Evolutionary conservation across 1,284 basidiomycete species (phyloP).

Genomic region (Sanghuangporus baumii): DNA sequence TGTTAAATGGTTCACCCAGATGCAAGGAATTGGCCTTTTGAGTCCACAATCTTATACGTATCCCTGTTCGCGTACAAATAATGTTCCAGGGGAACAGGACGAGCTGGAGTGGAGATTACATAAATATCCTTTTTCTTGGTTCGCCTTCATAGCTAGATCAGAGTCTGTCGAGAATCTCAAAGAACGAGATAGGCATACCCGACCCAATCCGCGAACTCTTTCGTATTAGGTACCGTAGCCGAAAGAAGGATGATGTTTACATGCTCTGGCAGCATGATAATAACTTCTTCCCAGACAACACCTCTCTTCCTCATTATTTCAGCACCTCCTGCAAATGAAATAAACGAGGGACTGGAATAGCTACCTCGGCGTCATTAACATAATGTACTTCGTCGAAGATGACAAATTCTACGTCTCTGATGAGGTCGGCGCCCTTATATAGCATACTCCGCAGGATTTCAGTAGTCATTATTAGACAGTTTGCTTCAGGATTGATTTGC

Average conservation of each 20-base stretch:
- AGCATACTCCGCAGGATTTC: constrained; percentile 98
- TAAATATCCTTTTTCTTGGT: constrained; percentile 99
- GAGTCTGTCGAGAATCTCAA: background rate
- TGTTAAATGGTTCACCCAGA: constrained; percentile 50
- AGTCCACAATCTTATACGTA: constrained; percentile 89
- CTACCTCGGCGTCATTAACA: constrained; percentile 96
- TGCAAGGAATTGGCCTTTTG: constrained; percentile 71
- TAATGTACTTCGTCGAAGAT: constrained; percentile 99
- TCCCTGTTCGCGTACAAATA: constrained; percentile 93
- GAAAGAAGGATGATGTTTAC: constrained; percentile 96
- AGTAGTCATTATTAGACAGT: constrained; percentile 98
- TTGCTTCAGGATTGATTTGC: constrained; percentile 98
- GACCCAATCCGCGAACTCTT: constrained; percentile 99
- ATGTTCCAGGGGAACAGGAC: constrained; percentile 96
- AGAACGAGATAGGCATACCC: constrained; percentile 53
- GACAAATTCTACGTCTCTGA: constrained; percentile 98
- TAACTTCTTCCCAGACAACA: constrained; percentile 99
- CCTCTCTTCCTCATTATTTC: constrained; percentile 60
- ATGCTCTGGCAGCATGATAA: constrained; percentile 97
- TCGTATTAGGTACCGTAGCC: constrained; percentile 97
- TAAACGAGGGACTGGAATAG: constrained; percentile 17
- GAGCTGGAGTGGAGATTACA: constrained; percentile 94
- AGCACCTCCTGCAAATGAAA: background rate
- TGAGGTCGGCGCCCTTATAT: constrained; percentile 97
- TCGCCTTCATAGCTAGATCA: constrained; percentile 47